A percentile compares a stretch with the other conserved stretches of the same genome.
Evolutionary conservation across 495 filamentous ascomycete species (phyloP).

Genomic region (Hypoxylon perforatum): DNA sequence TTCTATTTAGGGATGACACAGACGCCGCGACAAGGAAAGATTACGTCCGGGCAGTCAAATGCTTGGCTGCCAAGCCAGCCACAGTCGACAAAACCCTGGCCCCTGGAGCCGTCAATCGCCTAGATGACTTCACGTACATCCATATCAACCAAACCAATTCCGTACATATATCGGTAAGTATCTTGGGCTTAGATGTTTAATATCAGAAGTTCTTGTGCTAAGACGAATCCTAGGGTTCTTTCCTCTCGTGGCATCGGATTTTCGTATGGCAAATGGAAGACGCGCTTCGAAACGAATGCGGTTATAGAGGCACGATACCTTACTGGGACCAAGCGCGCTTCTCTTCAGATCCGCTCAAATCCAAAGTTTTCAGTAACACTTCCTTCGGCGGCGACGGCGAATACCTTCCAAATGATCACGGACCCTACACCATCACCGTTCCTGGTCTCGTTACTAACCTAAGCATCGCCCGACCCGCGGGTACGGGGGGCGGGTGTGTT

Average conservation of each 20-base stretch:
- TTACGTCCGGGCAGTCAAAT: conserved; percentile 73
- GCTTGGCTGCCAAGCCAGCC: conserved; percentile 66
- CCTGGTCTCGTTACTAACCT: conserved; percentile 40
- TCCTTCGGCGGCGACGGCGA: conserved; percentile 71
- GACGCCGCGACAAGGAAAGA: conserved; percentile 58
- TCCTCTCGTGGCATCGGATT: conserved; percentile 49
- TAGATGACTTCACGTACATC: conserved; percentile 75
- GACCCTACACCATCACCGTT: conserved; percentile 27
- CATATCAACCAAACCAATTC: conserved; percentile 69
- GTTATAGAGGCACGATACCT: conserved; percentile 47
- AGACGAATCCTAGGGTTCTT: conserved; percentile 20
- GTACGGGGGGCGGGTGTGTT: conserved; percentile 70
- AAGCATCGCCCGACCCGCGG: conserved; percentile 52
- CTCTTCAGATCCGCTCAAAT: conserved; percentile 41
- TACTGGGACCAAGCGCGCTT: conserved; percentile 51
- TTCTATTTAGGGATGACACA: conserved; percentile 59
- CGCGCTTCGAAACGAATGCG: conserved; percentile 48
- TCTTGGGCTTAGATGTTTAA: neutral
- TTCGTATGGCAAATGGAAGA: conserved; percentile 46
- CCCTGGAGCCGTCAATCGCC: conserved; percentile 50
- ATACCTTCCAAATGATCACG: conserved; percentile 56
- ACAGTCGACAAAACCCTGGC: conserved; percentile 49
- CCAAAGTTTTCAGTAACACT: conserved; percentile 70
- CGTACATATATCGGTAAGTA: conserved; percentile 67
- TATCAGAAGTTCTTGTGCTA: neutral